phyloP scores from a whole-genome alignment of 805 yeast genomes.

The Suhomyces sp. region DNA sequence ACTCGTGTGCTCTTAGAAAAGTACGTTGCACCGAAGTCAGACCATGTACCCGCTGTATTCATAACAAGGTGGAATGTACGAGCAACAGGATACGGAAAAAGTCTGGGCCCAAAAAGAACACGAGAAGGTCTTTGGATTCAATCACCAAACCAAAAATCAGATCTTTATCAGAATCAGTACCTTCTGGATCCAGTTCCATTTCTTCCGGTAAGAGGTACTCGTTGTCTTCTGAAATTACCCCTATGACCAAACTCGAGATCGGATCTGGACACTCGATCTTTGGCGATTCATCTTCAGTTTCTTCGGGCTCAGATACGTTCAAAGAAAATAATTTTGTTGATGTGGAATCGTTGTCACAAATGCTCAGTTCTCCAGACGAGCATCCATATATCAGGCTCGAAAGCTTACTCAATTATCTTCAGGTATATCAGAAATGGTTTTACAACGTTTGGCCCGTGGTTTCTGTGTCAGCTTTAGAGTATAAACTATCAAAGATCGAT shows the following conservation, averaged over 20 bases:
- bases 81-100: slow-evolving; percentile 31
- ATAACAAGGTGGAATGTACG: slow-evolving; percentile 33
- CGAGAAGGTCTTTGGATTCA: not conserved
- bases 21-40: slow-evolving; percentile 29
- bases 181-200: not conserved
- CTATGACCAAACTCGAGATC: no score
- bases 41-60: slow-evolving; percentile 33
- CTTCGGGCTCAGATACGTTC: not conserved
- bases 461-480: slow-evolving; percentile 31
- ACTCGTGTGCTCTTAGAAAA: slow-evolving; percentile 38
- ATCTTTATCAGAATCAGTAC: not conserved
- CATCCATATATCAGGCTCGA: slow-evolving; percentile 15
- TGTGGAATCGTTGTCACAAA: no score
- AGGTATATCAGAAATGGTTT: slow-evolving; percentile 39
- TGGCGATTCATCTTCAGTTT: not conserved
- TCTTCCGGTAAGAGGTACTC: not conserved
- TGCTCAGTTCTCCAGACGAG: no score
- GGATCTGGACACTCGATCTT: not conserved
- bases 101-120: slow-evolving; percentile 33
- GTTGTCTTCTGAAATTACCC: not conserved
- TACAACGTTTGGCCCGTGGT: slow-evolving; percentile 41
- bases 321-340: not conserved
- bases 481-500: slow-evolving; percentile 11
- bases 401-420: slow-evolving; percentile 30
- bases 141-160: not conserved